These are phyloP conservation scores for Hemileccinum impolitum DNA, from an alignment of 768 basidiomycete species.

Conservation along the genomic window DNA sequence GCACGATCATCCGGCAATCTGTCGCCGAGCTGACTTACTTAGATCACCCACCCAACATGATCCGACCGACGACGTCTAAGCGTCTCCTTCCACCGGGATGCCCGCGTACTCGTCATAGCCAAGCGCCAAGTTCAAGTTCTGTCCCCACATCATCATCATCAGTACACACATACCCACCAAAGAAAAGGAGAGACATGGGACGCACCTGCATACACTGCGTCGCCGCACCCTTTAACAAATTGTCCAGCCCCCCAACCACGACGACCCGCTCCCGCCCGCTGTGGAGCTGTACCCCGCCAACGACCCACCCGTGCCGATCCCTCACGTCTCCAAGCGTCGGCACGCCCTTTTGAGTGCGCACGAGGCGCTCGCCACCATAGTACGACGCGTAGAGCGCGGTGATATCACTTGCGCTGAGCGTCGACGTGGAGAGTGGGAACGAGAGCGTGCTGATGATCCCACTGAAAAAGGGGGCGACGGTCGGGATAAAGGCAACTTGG, in stretches of 20 bases:
- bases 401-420: conserved; percentile 70
- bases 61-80: conserved; percentile 1
- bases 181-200: background rate
- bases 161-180: conserved; percentile 1
- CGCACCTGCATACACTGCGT: conserved; percentile 96
- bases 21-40: too few species aligned
- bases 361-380: conserved; percentile 73
- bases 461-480: conserved; percentile 92
- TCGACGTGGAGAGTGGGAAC: conserved; percentile 63
- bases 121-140: conserved; percentile 90
- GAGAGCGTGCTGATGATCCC: conserved; percentile 89
- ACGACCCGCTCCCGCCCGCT: conserved; percentile 87
- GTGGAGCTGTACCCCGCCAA: conserved; percentile 94
- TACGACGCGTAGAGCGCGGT: conserved; percentile 68
- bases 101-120: conserved; percentile 85
- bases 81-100: conserved; percentile 44
- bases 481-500: conserved; percentile 81
- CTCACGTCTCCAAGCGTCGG: conserved; percentile 74
- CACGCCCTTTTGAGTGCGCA: conserved; percentile 64
- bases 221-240: conserved; percentile 95
- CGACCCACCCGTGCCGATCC: conserved; percentile 82
- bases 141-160: background rate
- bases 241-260: conserved; percentile 94
- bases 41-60: background rate
- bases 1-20: too few species aligned